A percentile compares a stretch with the other conserved stretches of the same genome.
phyloP scores from a whole-genome alignment of 768 basidiomycete genomes.

The Suillus alpinus region DNA sequence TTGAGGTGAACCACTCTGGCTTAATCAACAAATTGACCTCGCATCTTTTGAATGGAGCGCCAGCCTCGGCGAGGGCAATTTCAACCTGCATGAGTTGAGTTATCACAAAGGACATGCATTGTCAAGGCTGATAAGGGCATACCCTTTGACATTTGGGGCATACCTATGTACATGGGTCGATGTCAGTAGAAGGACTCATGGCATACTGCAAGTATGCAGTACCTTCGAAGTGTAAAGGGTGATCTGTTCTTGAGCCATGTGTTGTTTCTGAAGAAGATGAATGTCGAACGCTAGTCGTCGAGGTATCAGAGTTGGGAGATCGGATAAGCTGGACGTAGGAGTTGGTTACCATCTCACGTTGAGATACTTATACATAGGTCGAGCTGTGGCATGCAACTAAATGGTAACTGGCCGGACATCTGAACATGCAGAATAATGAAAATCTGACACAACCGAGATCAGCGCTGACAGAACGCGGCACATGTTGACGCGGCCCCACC shows the following conservation, averaged over 20 bases:
- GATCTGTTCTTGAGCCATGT: conserved; percentile 22
- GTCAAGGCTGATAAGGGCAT: conserved; percentile 9
- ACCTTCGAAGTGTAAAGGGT: conserved; percentile 51
- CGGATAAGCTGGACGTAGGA: neutral
- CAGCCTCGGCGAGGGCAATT: conserved; percentile 57
- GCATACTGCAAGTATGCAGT: conserved; percentile 15
- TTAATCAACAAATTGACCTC: conserved; percentile 64
- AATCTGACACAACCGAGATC: neutral
- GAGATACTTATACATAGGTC: neutral
- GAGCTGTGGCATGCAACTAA: neutral
- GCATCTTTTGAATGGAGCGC: conserved; percentile 43
- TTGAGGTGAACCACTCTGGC: conserved; percentile 64
- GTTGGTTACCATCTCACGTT: neutral
- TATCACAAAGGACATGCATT: neutral
- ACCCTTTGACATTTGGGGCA: conserved; percentile 63
- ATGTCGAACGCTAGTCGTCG: neutral
- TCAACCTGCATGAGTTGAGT: conserved; percentile 38
- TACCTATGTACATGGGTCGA: conserved; percentile 31
- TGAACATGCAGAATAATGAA: no score
- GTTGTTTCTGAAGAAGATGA: no score
- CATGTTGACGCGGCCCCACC: no score
- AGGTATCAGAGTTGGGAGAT: neutral
- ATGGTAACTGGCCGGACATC: neutral
- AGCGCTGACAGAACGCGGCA: no score
- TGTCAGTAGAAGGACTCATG: neutral